These are phyloP conservation scores for Tilletia caries DNA, from an alignment of 1,284 basidiomycete genomes.

Conservation along the genomic window DNA sequence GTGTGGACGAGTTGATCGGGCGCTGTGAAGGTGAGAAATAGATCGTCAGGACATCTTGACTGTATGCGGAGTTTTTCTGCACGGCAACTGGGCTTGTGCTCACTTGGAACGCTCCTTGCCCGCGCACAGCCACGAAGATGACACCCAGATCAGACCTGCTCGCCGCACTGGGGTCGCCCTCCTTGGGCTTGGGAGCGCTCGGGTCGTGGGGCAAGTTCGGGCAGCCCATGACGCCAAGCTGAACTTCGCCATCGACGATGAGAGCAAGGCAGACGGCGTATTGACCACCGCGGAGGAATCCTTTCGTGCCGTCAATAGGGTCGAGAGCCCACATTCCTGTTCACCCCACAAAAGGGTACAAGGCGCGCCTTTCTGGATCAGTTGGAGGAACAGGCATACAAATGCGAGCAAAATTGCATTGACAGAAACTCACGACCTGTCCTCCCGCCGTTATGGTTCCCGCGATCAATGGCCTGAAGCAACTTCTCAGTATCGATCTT, in stretches of 20 bases:
- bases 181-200: slow-evolving; percentile 39
- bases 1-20: slow-evolving; percentile 27
- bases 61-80: neutral
- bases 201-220: slow-evolving; percentile 73
- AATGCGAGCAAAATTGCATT: neutral
- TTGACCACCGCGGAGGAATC: slow-evolving; percentile 92
- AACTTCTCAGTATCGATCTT: slow-evolving; percentile 59
- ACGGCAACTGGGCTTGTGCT: neutral
- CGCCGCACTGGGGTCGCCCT: slow-evolving; percentile 40
- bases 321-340: slow-evolving; percentile 79
- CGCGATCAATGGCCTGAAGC: slow-evolving; percentile 79
- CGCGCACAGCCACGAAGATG: slow-evolving; percentile 45
- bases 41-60: neutral
- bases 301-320: slow-evolving; percentile 88
- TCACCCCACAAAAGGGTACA: neutral
- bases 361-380: neutral
- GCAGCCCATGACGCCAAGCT: slow-evolving; percentile 81
- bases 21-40: slow-evolving; percentile 17
- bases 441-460: slow-evolving; percentile 72
- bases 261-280: slow-evolving; percentile 94
- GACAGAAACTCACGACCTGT: slow-evolving; percentile 66
- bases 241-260: slow-evolving; percentile 75
- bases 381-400: neutral
- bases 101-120: slow-evolving; percentile 44
- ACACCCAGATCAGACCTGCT: slow-evolving; percentile 41